phyloP scores from a whole-genome alignment of 1,284 basidiomycete genomes.

The Earliella scabrosa region DNA sequence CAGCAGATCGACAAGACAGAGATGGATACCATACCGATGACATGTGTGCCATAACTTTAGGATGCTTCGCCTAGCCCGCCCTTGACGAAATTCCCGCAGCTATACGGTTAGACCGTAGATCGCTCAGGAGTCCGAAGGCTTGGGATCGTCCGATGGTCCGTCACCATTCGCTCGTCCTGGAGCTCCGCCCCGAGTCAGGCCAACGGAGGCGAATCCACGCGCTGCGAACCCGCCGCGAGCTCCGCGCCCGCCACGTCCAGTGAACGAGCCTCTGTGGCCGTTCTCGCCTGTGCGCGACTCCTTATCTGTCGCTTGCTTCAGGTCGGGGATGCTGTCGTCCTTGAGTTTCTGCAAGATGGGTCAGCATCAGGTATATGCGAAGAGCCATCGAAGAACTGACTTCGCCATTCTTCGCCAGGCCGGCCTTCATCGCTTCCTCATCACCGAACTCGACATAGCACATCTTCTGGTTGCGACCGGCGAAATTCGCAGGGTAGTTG shows the following conservation, averaged over 20 bases:
- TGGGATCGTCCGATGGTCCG: constrained; percentile 22
- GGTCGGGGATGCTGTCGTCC: constrained; percentile 61
- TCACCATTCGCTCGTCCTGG: constrained; percentile 38
- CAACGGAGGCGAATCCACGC: constrained; percentile 70
- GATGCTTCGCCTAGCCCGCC: not conserved
- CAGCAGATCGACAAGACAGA: constrained; percentile 3
- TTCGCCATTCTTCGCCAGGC: constrained; percentile 71
- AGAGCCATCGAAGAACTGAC: constrained; percentile 46
- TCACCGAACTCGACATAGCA: constrained; percentile 89
- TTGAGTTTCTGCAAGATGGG: constrained; percentile 59
- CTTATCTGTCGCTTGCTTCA: constrained; percentile 71
- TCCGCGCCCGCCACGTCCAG: constrained; percentile 54
- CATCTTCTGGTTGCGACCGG: constrained; percentile 56
- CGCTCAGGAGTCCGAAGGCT: constrained; percentile 26
- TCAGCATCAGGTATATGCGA: not conserved
- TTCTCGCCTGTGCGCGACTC: constrained; percentile 51
- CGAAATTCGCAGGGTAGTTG: constrained; percentile 59
- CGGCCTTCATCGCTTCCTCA: constrained; percentile 81
- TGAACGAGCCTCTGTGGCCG: constrained; percentile 42
- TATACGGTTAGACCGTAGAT: not conserved
- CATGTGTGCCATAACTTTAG: not conserved
- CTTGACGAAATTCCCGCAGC: not conserved
- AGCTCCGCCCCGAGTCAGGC: constrained; percentile 53
- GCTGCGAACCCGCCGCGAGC: constrained; percentile 64
- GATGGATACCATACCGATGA: constrained; percentile 2